A percentile compares a stretch with the other conserved stretches of the same genome.
phyloP scores from a whole-genome alignment of 768 basidiomycete species.

The Coprinopsis cinerea region DNA sequence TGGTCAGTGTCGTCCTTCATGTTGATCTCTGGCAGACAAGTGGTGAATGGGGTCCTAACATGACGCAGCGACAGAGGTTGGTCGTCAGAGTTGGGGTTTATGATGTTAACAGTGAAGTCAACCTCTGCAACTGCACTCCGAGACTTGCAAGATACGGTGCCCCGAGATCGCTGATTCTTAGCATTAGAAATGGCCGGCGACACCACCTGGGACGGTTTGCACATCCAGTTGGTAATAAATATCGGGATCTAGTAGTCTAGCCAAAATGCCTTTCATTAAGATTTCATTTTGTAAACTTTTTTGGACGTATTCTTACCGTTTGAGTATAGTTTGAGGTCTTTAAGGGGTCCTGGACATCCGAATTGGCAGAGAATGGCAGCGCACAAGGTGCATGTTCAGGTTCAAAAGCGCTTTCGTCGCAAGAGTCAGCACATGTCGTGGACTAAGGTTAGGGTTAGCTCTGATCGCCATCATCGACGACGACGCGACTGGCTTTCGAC shows the following conservation, averaged over 20 bases:
- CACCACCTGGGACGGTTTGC: neutral
- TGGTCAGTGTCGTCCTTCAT: neutral
- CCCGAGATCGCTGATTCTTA: neutral
- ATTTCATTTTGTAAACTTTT: neutral
- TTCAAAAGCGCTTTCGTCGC: neutral
- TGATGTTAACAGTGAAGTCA: neutral
- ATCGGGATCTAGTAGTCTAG: too few species aligned
- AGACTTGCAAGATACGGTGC: neutral
- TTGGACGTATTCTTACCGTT: too few species aligned
- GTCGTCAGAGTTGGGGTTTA: neutral
- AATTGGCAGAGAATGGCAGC: neutral
- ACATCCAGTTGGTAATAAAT: neutral
- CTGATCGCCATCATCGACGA: neutral
- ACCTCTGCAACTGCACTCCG: neutral
- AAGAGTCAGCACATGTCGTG: neutral
- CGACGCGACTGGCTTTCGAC: neutral
- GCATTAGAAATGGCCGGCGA: neutral
- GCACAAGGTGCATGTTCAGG: slow-evolving; percentile 1
- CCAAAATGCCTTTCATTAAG: too few species aligned
- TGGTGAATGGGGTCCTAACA: neutral
- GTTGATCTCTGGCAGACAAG: neutral
- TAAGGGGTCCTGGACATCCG: too few species aligned
- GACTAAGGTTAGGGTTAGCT: neutral
- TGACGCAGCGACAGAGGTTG: neutral
- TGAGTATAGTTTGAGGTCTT: too few species aligned